Base-by-base conservation (phyloP, 352 stramenopile species). In the Globisporangium nagaii region DNA sequence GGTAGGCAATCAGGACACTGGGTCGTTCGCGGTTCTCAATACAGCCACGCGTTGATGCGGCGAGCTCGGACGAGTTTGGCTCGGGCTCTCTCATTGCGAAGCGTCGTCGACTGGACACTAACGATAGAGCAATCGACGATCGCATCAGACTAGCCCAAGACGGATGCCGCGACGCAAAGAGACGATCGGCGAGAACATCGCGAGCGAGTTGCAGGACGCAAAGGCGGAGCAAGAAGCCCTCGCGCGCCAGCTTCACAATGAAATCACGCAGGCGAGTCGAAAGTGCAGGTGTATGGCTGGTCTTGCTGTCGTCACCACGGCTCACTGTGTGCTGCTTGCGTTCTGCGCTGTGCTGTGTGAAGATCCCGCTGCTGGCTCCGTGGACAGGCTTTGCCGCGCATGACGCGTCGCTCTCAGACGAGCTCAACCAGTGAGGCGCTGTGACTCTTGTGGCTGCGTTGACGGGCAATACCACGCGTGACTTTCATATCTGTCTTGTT, bases 321-420 rank as follows among this genome's bases (percentile, higher is more conserved):
- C 49, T 30, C 9, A 2, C 32, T 35, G 0, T 10, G 15, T 56
- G 1, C 22, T n/a, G n/a, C n/a, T n/a, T n/a, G n/a, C n/a, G n/a
- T n/a, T n/a, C n/a, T n/a, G n/a, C n/a, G n/a, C n/a, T n/a, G n/a
- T n/a, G n/a, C n/a, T n/a, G n/a, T n/a, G n/a, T n/a, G n/a, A n/a
- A 72, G 53, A 78, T 84, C 47, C 61, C 67, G 43, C 44, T 83
- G 43, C 30, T 87, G 17, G 53, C 70, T 7, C 73, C 76, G 17
- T 87, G 73, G 76, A 80, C 65, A 3, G 60, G 17, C 3, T 73
- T 74, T 37, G 55, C 69, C 8, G 71, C 74, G 0, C 56, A 66
- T 25, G 76, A 87, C 15, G 53, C 67, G 2, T 69, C 66, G 3
- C 78, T 87, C 35, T 68, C 63, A 12, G 61, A 77, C 34, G 72